phyloP scores from a whole-genome alignment of 148 eudicot species.

The Chenopodium berlandieri region DNA sequence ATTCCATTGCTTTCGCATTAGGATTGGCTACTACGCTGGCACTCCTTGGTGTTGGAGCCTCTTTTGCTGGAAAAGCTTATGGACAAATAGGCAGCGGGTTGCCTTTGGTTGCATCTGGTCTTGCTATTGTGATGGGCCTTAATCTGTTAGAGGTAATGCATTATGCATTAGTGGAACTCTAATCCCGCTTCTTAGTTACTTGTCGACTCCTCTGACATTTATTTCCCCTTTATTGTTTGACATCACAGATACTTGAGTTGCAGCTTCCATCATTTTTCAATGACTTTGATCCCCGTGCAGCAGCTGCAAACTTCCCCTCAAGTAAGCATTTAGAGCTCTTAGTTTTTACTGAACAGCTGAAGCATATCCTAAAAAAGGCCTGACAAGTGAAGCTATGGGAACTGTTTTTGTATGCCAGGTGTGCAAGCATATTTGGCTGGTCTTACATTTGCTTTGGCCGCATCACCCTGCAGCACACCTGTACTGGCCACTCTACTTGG shows the following conservation, averaged over 20 bases:
- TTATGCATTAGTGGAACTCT: constrained; percentile 1
- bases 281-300: constrained; percentile 89
- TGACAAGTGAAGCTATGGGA: constrained; percentile 10
- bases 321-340: constrained; percentile 38
- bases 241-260: constrained; percentile 68
- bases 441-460: constrained; percentile 97
- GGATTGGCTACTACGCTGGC: constrained; percentile 96
- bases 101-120: constrained; percentile 85
- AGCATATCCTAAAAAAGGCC: constrained; percentile 4
- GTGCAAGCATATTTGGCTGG: constrained; percentile 99
- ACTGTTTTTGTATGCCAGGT: constrained; percentile 40
- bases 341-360: constrained; percentile 1
- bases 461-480: constrained; percentile 99
- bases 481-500: constrained; percentile 91
- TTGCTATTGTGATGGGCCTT: constrained; percentile 86
- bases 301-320: constrained; percentile 94
- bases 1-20: constrained; percentile 84
- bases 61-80: constrained; percentile 98
- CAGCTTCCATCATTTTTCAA: constrained; percentile 28
- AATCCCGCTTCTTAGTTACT: neutral
- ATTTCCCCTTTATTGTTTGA: neutral
- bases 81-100: constrained; percentile 91
- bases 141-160: constrained; percentile 82
- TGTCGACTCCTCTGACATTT: neutral
- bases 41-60: constrained; percentile 84